Evolutionary conservation across 352 stramenopile genomes (phyloP), one percentile per base, ranked within the genome.

Genomic region (Peronospora belbahrii): DNA sequence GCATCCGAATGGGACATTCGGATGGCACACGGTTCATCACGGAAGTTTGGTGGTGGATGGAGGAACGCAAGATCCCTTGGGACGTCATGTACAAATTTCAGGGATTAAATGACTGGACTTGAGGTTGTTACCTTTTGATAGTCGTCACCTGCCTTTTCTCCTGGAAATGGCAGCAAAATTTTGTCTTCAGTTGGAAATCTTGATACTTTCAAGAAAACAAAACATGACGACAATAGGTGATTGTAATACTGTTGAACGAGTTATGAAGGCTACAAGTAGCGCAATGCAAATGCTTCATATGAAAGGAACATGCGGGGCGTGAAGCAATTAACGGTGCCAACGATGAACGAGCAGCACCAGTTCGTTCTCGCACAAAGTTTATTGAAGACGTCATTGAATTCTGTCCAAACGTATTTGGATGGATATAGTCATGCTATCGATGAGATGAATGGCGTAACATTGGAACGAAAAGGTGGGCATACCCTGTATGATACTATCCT

Each of bases 381-480:
- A 54, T 74, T 23, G 48, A 71, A 5, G 39, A 62, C 13, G 53
- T 74, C 34, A 53, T 71, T 15, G 10, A 56, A 15, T 68, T 56
- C 17, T 71, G 61, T 42, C 61, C 65, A 0, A 56, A 67, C n/a
- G 31, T 63, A 56, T 42, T 17, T 74, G 41, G 52, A 74, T 34
- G 64, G 64, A 6, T 64, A 68, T 38, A 61, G 35, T 2, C 40
- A 56, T 7, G 56, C 49, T 14, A 52, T 70, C 32, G 52, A 72
- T 28, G 52, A 65, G 5, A 38, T 74, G 35, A 57, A 62, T 27
- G 53, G 61, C 17, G 27, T 52, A 3, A 42, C 39, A 10, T 68
- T 37, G 45, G 55, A 14, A 59, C 70, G 2, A 43, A 70, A 36
- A 70, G 62, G 65, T n/a, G n/a, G n/a, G n/a, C n/a, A n/a, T n/a